A percentile compares a stretch with the other conserved stretches of the same genome.
Evolutionary conservation across 345 rosid genomes (phyloP).

Genomic region (Syzygium aqueum): DNA sequence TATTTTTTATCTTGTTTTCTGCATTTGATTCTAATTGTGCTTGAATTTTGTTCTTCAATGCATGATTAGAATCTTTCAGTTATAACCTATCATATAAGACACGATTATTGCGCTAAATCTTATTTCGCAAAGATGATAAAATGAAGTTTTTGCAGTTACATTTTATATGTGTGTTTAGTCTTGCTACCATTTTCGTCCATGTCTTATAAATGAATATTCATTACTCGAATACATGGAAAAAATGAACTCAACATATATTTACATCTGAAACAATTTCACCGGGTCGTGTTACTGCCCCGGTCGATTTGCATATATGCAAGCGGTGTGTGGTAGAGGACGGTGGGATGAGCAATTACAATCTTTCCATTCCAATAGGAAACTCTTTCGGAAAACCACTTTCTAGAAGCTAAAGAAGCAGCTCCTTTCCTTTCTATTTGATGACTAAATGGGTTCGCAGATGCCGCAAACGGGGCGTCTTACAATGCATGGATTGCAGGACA

Average conservation of each 20-base stretch:
- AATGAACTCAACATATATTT: neutral
- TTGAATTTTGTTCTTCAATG: too few relatives aligned
- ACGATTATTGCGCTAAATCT: neutral
- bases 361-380: neutral
- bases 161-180: neutral
- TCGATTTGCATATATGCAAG: neutral
- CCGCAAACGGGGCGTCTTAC: neutral
- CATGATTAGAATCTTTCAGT: too few relatives aligned
- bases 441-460: neutral
- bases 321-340: neutral
- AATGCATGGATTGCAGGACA: neutral
- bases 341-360: neutral
- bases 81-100: neutral
- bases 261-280: neutral
- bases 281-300: neutral
- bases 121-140: neutral
- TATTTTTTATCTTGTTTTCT: too few relatives aligned
- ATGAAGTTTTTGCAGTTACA: neutral
- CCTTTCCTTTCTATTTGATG: neutral
- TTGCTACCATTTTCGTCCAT: neutral
- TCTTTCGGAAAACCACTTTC: neutral
- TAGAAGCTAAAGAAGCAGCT: neutral
- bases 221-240: neutral
- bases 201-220: neutral
- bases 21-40: too few relatives aligned